Evolutionary conservation across 495 filamentous ascomycete species (phyloP), one percentile per base, ranked within the genome.

Genomic region (Aspergillus hancockii): DNA sequence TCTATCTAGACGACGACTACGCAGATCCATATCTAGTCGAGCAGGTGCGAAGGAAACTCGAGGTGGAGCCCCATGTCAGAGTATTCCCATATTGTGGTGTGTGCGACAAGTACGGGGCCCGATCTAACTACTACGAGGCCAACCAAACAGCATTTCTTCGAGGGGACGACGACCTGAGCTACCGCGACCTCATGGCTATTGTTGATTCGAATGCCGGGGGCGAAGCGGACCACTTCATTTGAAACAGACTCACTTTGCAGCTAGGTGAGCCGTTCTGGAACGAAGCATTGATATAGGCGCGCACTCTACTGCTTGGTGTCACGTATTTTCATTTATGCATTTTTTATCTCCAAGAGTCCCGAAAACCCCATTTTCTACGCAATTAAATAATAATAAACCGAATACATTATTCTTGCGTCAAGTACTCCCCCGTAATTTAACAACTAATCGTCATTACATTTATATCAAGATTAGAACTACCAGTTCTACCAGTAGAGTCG

Each of bases 51-150:
- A 30, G 6, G 10, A 51, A 30, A 14, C 21, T 51, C 12, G 21
- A 51, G 23, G 16, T 22, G 6, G 23, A 51, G 16, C 49, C 49
- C 16, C 1, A 51, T 10, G 23, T 19, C 21, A 12, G 16, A n/a
- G 23, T 51, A 30, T 51, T 51, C 49, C 49, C 49, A 14, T 51
- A 51, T 51, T 22, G 49, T 8, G n/a, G 30, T 30, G 16, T 51
- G 16, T 22, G 14, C 30, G 49, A 51, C 25, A 51, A 51, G 23
- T 51, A 51, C 16, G 49, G 49, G 8, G n/a, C 14, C 23, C 10
- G 21, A 30, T 51, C 4, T 51, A 14, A 28, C 14, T 28, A 22
- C 21, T 30, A 8, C 22, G 28, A 25, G 14, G 49, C 21, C 21
- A 25, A 30, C 49, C 49, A 31, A 30, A n/a, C 25, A 25, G 49